phyloP scores from a whole-genome alignment of 1,139 yeast genomes.

The Taphrina sp. region DNA sequence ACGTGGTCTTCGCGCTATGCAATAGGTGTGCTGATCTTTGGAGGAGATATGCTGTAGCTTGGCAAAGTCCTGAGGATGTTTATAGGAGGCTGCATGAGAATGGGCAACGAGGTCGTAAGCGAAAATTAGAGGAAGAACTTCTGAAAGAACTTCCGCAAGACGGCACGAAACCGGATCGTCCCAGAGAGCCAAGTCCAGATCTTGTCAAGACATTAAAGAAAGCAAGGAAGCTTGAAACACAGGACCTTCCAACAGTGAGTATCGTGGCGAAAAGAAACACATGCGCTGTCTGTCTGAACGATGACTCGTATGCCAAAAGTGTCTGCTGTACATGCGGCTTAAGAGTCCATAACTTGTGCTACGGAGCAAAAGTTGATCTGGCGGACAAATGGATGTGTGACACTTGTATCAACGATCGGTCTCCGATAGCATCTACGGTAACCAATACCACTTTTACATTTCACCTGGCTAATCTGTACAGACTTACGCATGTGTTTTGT shows the following conservation, averaged over 20 bases:
- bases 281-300: conserved; percentile 41
- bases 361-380: conserved; percentile 49
- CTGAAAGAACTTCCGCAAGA: conserved; percentile 52
- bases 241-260: conserved; percentile 53
- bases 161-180: conserved; percentile 25
- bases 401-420: conserved; percentile 67
- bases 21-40: conserved; percentile 83
- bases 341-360: conserved; percentile 68
- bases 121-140: conserved; percentile 69
- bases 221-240: conserved; percentile 45
- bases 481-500: conserved; percentile 62
- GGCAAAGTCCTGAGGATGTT: conserved; percentile 80
- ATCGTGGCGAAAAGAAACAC: background rate
- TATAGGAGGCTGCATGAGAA: conserved; percentile 52
- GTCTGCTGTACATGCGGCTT: conserved; percentile 69
- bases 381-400: conserved; percentile 72
- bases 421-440: conserved; percentile 57
- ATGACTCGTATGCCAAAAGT: conserved; percentile 45
- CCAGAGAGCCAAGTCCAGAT: conserved; percentile 38
- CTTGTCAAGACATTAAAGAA: background rate
- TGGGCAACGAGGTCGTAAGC: conserved; percentile 56
- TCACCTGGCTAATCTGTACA: background rate
- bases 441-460: conserved; percentile 34
- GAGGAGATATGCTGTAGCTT: conserved; percentile 85
- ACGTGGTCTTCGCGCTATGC: conserved; percentile 61